Base-by-base conservation (phyloP, 139 green algal genomes). In the Micractinium sp. region DNA sequence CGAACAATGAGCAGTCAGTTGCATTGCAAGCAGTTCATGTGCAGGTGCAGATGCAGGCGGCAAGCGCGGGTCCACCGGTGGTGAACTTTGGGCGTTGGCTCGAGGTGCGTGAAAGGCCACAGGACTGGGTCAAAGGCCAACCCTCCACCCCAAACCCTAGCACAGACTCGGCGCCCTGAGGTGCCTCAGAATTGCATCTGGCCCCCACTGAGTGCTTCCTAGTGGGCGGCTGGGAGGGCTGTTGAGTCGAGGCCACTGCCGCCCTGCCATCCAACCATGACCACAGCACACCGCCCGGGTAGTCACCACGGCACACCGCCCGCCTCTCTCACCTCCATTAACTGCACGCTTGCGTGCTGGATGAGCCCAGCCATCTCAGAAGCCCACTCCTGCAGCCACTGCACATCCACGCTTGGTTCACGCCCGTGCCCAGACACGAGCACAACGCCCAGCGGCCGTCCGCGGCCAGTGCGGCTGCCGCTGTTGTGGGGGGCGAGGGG, bases 301-400 rank as follows among this genome's bases (percentile, higher is more conserved):
- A 27, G n/a, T 47, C 56, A 47, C 1, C n/a, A 27, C 33, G 29
- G 80, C 29, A 29, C 41, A 36, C 9, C 56, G 12, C 41, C 7
- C 53, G 29, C 23, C 35, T 27, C 29, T 31, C 83, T 9, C 39
- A 81, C 74, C 85, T 91, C 88, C 88, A 91, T 91, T 16, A 91
- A 31, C 47, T 79, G 79, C 7, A 92, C 39, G 19, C 39, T 82
- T 13, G 89, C 74, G 20, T 92, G 84, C 2, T 35, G 63, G 35
- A 92, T 81, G 60, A 66, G 39, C 12, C 85, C 4, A 15, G 71
- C 61, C 81, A 92, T 85, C 61, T 92, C 89, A 3, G 20, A 41
- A 9, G 47, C 61, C 89, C 89, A 92, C 29, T 82, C 60, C 60
- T 60, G 27, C 74, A 92, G 61, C 89, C 89, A 92, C 25, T 13